phyloP scores from a whole-genome alignment of 2,329 filamentous ascomycete species.

The Cladophialophora bantiana region DNA sequence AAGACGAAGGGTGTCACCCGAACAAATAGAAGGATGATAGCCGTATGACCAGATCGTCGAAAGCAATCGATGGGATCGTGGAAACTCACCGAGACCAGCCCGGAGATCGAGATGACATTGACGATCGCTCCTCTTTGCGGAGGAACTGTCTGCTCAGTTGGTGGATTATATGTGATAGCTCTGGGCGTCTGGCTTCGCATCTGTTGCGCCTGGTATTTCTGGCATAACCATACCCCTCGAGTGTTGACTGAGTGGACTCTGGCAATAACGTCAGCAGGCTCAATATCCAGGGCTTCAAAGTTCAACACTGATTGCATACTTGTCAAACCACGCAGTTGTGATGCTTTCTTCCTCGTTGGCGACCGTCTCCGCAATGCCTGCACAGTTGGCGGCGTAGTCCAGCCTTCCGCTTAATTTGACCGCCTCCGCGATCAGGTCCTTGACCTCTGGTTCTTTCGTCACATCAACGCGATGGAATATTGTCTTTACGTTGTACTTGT shows the following conservation, averaged over 20 bases:
- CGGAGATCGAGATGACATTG: background rate
- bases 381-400: constrained; percentile 9
- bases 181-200: constrained; percentile 31
- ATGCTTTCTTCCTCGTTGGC: constrained; percentile 9
- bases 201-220: constrained; percentile 33
- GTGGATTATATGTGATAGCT: constrained; percentile 21
- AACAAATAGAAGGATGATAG: no score
- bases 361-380: background rate
- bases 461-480: background rate
- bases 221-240: constrained; percentile 31
- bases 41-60: no score
- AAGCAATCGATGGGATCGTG: no score
- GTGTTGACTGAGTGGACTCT: constrained; percentile 31
- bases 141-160: constrained; percentile 20
- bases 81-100: no score
- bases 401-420: background rate
- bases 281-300: no score
- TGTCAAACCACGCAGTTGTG: background rate
- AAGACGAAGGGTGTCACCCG: no score
- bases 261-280: background rate
- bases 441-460: constrained; percentile 7
- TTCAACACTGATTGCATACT: background rate
- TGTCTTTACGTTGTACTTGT: background rate
- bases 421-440: background rate
- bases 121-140: constrained; percentile 26